Evolutionary conservation across 2,329 filamentous ascomycete species (phyloP).

Genomic region (Penicillium capsulatum): DNA sequence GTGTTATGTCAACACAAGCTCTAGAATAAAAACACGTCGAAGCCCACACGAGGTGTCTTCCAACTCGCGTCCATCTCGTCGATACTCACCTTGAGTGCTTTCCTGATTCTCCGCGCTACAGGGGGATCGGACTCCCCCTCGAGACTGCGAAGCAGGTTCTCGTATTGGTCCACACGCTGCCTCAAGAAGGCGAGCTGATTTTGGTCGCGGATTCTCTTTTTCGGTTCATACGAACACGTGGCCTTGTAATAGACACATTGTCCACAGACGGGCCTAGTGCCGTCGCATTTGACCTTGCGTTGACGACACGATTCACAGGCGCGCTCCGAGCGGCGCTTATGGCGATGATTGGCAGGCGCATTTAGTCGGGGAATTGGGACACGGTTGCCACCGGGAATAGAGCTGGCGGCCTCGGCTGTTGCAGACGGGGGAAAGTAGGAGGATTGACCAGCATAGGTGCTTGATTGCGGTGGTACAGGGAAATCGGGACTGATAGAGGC

Average conservation of each 20-base stretch:
- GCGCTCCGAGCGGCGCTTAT: constrained; percentile 28
- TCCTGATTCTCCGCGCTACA: constrained; percentile 23
- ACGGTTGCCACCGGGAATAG: constrained; percentile 13
- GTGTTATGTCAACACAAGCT: neutral
- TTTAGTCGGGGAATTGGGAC: constrained; percentile 30
- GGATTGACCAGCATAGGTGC: neutral
- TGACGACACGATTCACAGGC: constrained; percentile 36
- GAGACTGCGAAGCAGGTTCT: constrained; percentile 25
- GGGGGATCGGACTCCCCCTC: constrained; percentile 22
- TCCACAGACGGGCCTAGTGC: constrained; percentile 25
- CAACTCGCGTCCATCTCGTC: neutral
- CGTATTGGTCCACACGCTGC: constrained; percentile 26
- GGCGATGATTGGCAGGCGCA: constrained; percentile 9
- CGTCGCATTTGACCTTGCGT: constrained; percentile 37
- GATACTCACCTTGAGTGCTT: constrained; percentile 24
- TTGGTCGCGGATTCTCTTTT: constrained; percentile 36
- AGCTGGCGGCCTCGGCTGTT: neutral
- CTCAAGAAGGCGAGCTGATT: constrained; percentile 27
- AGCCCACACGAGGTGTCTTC: too few relatives aligned
- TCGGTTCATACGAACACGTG: constrained; percentile 30
- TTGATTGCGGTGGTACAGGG: neutral
- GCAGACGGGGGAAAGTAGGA: neutral
- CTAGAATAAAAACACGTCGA: too few relatives aligned
- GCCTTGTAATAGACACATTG: constrained; percentile 27
- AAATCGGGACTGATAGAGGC: constrained; percentile 2